Percentiles rank a stretch among this genome's conserved stretches.
phyloP scores from a whole-genome alignment of 2,329 filamentous ascomycete species.

The Xylariaceae sp. region DNA sequence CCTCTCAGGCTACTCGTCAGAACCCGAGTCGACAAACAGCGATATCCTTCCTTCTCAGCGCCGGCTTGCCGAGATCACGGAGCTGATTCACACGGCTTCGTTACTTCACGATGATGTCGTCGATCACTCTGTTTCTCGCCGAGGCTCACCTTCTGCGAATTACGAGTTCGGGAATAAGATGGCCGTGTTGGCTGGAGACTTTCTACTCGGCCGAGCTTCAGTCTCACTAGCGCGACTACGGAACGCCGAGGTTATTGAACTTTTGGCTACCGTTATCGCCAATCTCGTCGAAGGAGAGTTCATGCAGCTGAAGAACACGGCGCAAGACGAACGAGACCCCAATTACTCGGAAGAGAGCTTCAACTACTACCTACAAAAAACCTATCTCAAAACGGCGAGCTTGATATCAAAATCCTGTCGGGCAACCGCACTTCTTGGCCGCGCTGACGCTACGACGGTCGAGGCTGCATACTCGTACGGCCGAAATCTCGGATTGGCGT shows the following conservation, averaged over 20 bases:
- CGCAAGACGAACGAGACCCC: slow-evolving; percentile 79
- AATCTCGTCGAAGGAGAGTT: slow-evolving; percentile 98
- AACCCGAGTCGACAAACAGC: slow-evolving; percentile 47
- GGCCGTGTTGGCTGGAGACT: slow-evolving; percentile 97
- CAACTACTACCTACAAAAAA: slow-evolving; percentile 95
- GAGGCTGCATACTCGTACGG: slow-evolving; percentile 92
- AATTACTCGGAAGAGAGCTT: slow-evolving; percentile 85
- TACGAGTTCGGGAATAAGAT: slow-evolving; percentile 98
- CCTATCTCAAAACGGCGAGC: slow-evolving; percentile 93
- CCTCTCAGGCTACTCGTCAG: slow-evolving; percentile 47
- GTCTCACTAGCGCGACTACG: slow-evolving; percentile 87
- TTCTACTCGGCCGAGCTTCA: slow-evolving; percentile 87
- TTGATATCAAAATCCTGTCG: slow-evolving; percentile 96
- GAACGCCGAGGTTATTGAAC: slow-evolving; percentile 90
- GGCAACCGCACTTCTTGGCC: slow-evolving; percentile 81
- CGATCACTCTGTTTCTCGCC: slow-evolving; percentile 82
- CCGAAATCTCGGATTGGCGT: slow-evolving; percentile 88
- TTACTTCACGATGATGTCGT: slow-evolving; percentile 98
- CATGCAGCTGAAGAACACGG: slow-evolving; percentile 98
- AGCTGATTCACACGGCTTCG: slow-evolving; percentile 95
- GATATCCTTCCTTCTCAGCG: slow-evolving; percentile 91
- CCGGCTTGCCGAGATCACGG: slow-evolving; percentile 91
- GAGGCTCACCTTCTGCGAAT: slow-evolving; percentile 84
- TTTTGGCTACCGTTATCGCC: slow-evolving; percentile 92
- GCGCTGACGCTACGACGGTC: slow-evolving; percentile 72